Evolutionary conservation across 768 basidiomycete species (phyloP), one percentile per base, ranked within the genome.

Genomic region (Lactifluus pinguis): DNA sequence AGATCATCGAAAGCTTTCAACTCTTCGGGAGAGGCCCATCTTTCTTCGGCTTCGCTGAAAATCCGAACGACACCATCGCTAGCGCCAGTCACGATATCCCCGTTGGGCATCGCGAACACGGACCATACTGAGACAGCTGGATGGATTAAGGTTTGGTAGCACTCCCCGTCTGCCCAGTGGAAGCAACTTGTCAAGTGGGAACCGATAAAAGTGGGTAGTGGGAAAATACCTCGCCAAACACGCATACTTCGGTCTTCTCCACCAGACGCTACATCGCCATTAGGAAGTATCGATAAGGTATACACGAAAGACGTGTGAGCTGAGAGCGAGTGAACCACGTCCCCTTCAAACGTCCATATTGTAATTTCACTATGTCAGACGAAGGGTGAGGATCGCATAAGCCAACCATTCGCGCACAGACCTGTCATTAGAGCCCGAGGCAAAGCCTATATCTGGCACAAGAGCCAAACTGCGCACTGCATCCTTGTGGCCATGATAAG

Each of bases 271-370:
- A 94, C 79, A 65, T 87, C 85, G 19, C 95, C 90, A 62, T 75
- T 83, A 1, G 93, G 87, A 19, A 98, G 79, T 19, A 90, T 81
- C 0, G 89, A 82, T 14, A 99, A 72, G 59, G 89, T 87, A 75
- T 98, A 99, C 14, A 98, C 92, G 71, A 98, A 99, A 21, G 94
- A 97, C 1, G 94, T 95, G 71, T 98, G 97, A 1, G 94, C 97
- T 4, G 89, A 86, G n/a, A 98, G 74, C 0, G 85, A 83, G 69
- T 87, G 86, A 56, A 87, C 77, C 49, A 80, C 69, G 70, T 89
- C 90, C 59, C 92, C 89, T 56, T 83, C 86, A 45, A 92, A 78
- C 13, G 90, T 87, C 90, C 95, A 99, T 19, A 97, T 84, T 51
- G 86, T 89, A 65, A 99, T 89, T 73, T 94, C 87, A 66, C 95